Evolutionary conservation across 345 rosid species (phyloP), one percentile per base, ranked within the genome.

Genomic region (Trapa incisa): DNA sequence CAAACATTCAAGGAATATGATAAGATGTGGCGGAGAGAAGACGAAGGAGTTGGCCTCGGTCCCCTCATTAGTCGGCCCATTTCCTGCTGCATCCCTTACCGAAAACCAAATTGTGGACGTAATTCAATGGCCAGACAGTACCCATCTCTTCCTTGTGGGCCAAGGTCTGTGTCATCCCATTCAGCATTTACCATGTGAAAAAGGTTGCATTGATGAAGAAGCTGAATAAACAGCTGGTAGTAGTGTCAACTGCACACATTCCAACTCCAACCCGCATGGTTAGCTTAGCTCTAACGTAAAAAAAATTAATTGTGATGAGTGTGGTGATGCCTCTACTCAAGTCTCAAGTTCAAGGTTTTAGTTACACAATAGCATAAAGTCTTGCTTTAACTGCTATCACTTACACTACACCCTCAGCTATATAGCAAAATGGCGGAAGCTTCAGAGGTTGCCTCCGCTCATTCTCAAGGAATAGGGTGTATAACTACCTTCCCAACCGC

Each of bases 401-500:
- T 52, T 67, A 52, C 61, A 48, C 22, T 12, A 7, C 29, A 1
- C 35, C 16, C 62, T 68, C 22, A 22, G 29, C 29, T 22, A 22
- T 6, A 50, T 22, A 43, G 36, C 67, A 70, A 70, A 62, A 70
- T 58, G 63, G 63, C 1, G 11, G 35, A 54, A n/a, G 29, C 29
- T 56, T 22, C 38, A 58, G 63, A 58, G 41, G 37, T 22, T 22
- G 29, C 60, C 47, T 14, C 9, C 29, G 29, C 12, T 47, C 35
- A 36, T 52, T 56, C 45, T 71, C 68, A 86, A 16, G 96, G 86
- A 73, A 93, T 81, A 43, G 94, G 97, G 71, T 85, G 76, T 17
- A 93, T 70, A 33, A 90, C 88, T 22, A 90, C 86, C 77, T 90
- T 93, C 64, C 94, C 98, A 0, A 76, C 79, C 5, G 97, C 97